Evolutionary conservation across 208 protist genomes (phyloP).

Genomic region (Wallacemonas sp.): DNA sequence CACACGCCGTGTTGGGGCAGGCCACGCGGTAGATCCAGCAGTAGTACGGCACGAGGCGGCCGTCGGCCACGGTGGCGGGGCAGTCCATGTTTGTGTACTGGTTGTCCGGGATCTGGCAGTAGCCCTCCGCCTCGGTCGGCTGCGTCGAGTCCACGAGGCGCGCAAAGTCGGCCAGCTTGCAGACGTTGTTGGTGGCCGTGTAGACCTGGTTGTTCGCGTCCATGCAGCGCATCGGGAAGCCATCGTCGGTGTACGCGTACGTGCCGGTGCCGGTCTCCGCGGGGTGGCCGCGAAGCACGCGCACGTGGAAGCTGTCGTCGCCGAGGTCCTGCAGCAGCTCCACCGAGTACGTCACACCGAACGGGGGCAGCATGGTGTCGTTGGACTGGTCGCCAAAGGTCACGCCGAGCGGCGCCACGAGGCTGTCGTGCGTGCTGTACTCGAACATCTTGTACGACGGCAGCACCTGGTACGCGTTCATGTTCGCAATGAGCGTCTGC

Average conservation of each 20-base stretch:
- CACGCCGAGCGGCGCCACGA: slow-evolving; percentile 42
- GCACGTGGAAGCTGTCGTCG: slow-evolving; percentile 44
- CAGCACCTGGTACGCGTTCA: slow-evolving; percentile 36
- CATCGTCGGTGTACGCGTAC: slow-evolving; percentile 36
- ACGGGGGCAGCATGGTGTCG: slow-evolving; percentile 40
- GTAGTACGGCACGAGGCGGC: slow-evolving; percentile 25
- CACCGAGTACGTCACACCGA: slow-evolving; percentile 48
- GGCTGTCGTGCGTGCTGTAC: slow-evolving; percentile 70
- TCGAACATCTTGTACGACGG: slow-evolving; percentile 56
- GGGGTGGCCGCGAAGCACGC: slow-evolving; percentile 53
- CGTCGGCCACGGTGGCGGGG: slow-evolving; percentile 24
- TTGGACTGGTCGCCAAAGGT: slow-evolving; percentile 52
- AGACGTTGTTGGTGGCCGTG: slow-evolving; percentile 36
- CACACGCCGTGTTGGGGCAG: slow-evolving; percentile 41
- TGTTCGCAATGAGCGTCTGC: slow-evolving; percentile 52
- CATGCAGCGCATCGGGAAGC: slow-evolving; percentile 47
- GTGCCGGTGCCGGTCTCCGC: slow-evolving; percentile 28
- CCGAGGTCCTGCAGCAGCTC: slow-evolving; percentile 65
- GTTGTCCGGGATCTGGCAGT: slow-evolving; percentile 29
- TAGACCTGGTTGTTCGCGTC: slow-evolving; percentile 34
- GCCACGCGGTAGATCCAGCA: slow-evolving; percentile 51
- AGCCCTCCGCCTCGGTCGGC: slow-evolving; percentile 25
- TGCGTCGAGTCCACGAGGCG: slow-evolving; percentile 55
- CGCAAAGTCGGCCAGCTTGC: slow-evolving; percentile 56
- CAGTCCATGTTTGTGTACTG: slow-evolving; percentile 43